phyloP scores from a whole-genome alignment of 495 filamentous ascomycete species.

The Hypoxylon intermedium region DNA sequence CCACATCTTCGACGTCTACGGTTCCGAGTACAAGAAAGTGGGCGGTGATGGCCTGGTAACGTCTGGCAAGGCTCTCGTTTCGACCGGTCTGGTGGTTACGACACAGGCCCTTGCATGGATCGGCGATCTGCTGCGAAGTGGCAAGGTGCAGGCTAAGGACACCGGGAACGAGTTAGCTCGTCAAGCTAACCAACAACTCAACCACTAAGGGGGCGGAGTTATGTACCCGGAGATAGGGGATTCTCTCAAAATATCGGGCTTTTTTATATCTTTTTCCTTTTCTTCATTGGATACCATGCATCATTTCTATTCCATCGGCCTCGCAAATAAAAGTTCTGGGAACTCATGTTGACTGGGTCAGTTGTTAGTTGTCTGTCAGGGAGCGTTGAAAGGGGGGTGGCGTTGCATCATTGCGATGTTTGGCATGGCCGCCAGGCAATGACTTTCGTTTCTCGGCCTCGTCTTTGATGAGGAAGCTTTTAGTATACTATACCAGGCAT shows the following conservation, averaged over 20 bases:
- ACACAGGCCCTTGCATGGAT: constrained; percentile 69
- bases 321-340: constrained; percentile 1
- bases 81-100: constrained; percentile 74
- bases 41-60: constrained; percentile 71
- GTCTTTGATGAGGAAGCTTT: constrained; percentile 1
- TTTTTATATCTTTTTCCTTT: too few species aligned
- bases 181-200: constrained; percentile 20
- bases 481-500: constrained; percentile 1
- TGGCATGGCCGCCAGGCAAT: constrained; percentile 11
- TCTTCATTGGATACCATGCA: constrained; percentile 36
- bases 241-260: constrained; percentile 11
- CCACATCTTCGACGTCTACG: constrained; percentile 76
- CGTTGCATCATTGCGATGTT: neutral
- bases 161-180: constrained; percentile 17
- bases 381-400: neutral
- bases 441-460: constrained; percentile 25
- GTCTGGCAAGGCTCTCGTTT: constrained; percentile 75
- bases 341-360: constrained; percentile 9
- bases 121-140: constrained; percentile 60
- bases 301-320: constrained; percentile 14
- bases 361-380: constrained; percentile 7
- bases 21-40: constrained; percentile 77
- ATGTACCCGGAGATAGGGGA: constrained; percentile 1
- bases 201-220: constrained; percentile 2
- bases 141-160: constrained; percentile 67